Percentiles rank a stretch among this genome's conserved stretches.
Conservation (phyloP, 2,329 filamentous ascomycete species). For the Cercospora brassicicola region DNA sequence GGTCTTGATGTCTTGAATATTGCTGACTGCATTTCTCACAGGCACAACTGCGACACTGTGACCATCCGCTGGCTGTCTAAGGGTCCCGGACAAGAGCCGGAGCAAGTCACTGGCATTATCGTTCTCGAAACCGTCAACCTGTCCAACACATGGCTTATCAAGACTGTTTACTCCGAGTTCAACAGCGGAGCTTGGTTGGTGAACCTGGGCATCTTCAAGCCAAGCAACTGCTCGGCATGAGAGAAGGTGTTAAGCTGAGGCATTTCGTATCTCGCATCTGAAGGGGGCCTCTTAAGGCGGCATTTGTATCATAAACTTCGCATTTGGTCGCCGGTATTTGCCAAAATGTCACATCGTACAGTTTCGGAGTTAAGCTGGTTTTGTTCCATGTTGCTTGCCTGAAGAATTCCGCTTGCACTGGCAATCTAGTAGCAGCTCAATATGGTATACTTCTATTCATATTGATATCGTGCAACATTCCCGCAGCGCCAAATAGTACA, state of each 20-base stretch:
- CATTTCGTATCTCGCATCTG: background rate
- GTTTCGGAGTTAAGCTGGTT: no score
- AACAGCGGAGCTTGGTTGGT: slow-evolving; percentile 40
- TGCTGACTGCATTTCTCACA: slow-evolving; percentile 1
- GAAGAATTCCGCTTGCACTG: background rate
- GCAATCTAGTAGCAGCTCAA: background rate
- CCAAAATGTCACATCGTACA: background rate
- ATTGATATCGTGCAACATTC: background rate
- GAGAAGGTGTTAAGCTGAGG: background rate
- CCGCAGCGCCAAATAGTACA: background rate
- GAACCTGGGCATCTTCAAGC: slow-evolving; percentile 35
- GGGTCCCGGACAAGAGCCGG: slow-evolving; percentile 25
- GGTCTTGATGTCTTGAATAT: background rate
- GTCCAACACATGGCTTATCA: slow-evolving; percentile 34
- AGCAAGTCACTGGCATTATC: slow-evolving; percentile 36
- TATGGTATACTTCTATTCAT: background rate
- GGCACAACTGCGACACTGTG: slow-evolving; percentile 37
- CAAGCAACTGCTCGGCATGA: slow-evolving; percentile 30
- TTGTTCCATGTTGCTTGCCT: background rate
- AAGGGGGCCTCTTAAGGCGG: background rate
- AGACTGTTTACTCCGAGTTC: slow-evolving; percentile 39
- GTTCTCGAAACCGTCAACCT: slow-evolving; percentile 32
- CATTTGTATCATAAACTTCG: background rate
- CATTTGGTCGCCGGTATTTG: background rate
- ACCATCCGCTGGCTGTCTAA: slow-evolving; percentile 35